phyloP scores from a whole-genome alignment of 345 rosid genomes.

The Sisymbrium altissimum region DNA sequence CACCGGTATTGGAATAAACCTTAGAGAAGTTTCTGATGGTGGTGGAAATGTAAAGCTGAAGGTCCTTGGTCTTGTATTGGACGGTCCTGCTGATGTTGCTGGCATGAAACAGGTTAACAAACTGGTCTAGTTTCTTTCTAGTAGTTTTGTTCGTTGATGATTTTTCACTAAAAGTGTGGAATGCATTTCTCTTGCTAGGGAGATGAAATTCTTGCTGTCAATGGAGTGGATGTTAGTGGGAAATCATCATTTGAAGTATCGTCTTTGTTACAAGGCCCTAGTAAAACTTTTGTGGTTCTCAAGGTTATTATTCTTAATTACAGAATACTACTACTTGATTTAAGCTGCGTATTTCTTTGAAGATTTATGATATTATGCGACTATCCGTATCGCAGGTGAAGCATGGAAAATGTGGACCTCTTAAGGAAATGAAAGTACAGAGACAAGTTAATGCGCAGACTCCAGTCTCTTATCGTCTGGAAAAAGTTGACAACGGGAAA shows the following conservation, averaged over 20 bases:
- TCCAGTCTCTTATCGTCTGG: slow-evolving; percentile 81
- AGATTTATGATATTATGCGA: not conserved
- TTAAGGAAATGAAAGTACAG: slow-evolving; percentile 62
- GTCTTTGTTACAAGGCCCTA: slow-evolving; percentile 91
- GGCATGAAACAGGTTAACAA: slow-evolving; percentile 78
- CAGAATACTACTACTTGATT: not conserved
- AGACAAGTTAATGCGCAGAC: slow-evolving; percentile 81
- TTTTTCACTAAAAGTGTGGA: not conserved
- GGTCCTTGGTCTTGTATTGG: slow-evolving; percentile 78
- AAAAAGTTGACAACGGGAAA: slow-evolving; percentile 61
- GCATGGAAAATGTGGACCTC: slow-evolving; percentile 87
- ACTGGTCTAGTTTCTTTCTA: not conserved
- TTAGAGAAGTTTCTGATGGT: slow-evolving; percentile 79
- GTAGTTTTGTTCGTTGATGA: not conserved
- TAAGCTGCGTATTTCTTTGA: not conserved
- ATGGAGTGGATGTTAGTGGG: slow-evolving; percentile 76
- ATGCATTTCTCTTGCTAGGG: slow-evolving; percentile 46
- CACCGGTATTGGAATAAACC: slow-evolving; percentile 87
- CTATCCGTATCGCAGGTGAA: slow-evolving; percentile 48
- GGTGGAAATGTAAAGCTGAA: slow-evolving; percentile 63
- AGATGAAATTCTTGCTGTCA: slow-evolving; percentile 77
- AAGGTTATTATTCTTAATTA: slow-evolving; percentile 46
- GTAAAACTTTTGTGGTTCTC: slow-evolving; percentile 74
- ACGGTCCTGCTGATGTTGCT: slow-evolving; percentile 84
- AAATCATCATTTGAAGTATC: slow-evolving; percentile 93